Conservation (phyloP, 257 asterid species). For the Solanum sitiens region DNA sequence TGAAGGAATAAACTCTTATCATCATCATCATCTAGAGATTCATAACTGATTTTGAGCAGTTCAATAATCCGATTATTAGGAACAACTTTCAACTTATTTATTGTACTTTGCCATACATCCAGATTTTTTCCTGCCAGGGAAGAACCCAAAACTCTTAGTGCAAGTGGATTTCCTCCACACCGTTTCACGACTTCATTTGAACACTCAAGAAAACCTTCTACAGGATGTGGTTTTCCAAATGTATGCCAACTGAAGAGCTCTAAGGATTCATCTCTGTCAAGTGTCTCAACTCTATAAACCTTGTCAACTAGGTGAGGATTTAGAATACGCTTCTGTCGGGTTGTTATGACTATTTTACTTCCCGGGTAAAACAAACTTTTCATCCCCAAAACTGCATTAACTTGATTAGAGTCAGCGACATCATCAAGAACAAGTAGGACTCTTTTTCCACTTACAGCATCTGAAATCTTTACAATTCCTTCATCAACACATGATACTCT, state of each 20-base stretch:
- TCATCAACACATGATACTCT: constrained; percentile 5
- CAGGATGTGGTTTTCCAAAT: background rate
- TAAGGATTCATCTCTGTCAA: background rate
- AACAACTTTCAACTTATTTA: background rate
- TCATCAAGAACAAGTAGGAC: constrained; percentile 19
- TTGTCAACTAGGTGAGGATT: background rate
- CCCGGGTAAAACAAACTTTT: constrained; percentile 1
- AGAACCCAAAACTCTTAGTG: constrained; percentile 4
- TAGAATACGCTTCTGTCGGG: background rate
- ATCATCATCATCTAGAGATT: background rate
- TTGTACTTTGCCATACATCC: background rate
- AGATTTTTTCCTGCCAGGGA: background rate
- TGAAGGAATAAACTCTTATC: background rate
- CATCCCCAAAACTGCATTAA: constrained; percentile 7
- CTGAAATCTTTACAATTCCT: constrained; percentile 5
- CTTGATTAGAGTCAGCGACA: constrained; percentile 8
- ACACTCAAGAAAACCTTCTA: background rate
- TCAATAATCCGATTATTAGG: background rate
- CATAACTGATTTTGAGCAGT: background rate
- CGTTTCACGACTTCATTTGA: background rate
- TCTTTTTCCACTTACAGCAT: background rate
- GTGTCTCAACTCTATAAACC: background rate
- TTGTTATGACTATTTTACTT: constrained; percentile 2
- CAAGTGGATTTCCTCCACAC: background rate
- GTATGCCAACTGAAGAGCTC: constrained; percentile 2